Evolutionary conservation across 78 protist species (phyloP), one percentile per base, ranked within the genome.

Genomic region (Dictyostelium capitatum): DNA sequence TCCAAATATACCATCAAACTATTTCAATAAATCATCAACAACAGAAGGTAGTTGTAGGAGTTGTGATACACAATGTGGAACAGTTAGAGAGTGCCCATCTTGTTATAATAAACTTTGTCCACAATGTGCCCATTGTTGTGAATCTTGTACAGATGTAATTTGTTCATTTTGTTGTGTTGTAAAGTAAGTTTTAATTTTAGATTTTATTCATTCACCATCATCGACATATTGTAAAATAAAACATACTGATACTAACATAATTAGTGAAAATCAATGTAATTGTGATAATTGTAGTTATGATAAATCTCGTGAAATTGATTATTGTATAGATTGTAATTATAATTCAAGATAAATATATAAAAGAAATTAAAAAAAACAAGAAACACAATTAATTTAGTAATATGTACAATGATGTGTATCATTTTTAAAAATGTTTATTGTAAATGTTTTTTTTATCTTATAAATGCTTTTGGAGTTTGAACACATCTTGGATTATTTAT

Each of bases 321-420:
- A 54, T 79, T 79, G 83, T 79, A 79, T 79, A 51, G 83, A 79
- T 56, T 79, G 83, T 79, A 50, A 79, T 79, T 20, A 32, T 6
- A n/a, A 62, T 62, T 62, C 23, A 59, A 53, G 28, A 20, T 20
- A 56, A n/a, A 50, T n/a, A n/a, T n/a, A 50, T 48, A 28, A 75
- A 50, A 41, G 11, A 37, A 23, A 37, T 41, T 20, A 43, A n/a
- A 41, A 32, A 30, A 25, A 65, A 20, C n/a, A 65, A 65, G 50
- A 32, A 32, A 32, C 1, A 3, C 2, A 37, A 3, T 69, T 17
- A 69, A 32, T 69, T 65, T 25, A n/a, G 28, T 67, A 28, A 30
- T 69, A 69, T 32, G 30, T 25, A 20, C 47, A 69, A 32, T 69
- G 17, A 37, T 37, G 43, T 37, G 43, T 37, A 37, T 37, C 43